Conservation (phyloP, 495 filamentous ascomycete species). For the Penicillium nucicola region DNA sequence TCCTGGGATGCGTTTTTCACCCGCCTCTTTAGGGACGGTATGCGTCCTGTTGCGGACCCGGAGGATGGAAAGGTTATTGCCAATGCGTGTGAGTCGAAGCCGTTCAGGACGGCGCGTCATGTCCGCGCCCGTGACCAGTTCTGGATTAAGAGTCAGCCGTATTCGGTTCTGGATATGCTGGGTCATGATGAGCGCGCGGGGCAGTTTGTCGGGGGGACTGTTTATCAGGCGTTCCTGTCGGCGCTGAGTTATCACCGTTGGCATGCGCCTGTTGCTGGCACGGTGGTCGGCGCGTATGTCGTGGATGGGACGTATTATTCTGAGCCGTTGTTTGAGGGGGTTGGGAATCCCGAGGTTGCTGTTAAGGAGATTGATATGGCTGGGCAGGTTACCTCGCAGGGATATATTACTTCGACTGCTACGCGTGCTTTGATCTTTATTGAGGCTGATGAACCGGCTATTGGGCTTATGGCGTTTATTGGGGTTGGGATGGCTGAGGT, state of each 20-base stretch:
- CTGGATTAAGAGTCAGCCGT: conserved; percentile 69
- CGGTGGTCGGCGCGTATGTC: conserved; percentile 51
- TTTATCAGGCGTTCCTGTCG: conserved; percentile 68
- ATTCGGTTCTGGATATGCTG: conserved; percentile 63
- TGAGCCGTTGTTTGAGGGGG: conserved; percentile 55
- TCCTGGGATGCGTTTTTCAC: conserved; percentile 82
- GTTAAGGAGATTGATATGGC: conserved; percentile 53
- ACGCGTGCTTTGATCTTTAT: conserved; percentile 67
- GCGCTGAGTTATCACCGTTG: conserved; percentile 68
- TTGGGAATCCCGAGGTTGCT: conserved; percentile 36
- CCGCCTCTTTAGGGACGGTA: conserved; percentile 48
- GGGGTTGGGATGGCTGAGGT: conserved; percentile 71
- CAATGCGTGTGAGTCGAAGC: conserved; percentile 65
- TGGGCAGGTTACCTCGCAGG: conserved; percentile 61
- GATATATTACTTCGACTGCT: conserved; percentile 55
- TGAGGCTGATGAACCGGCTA: conserved; percentile 61
- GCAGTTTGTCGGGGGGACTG: conserved; percentile 56
- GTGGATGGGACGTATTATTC: conserved; percentile 65
- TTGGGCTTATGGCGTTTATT: conserved; percentile 65
- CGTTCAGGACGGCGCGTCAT: conserved; percentile 19
- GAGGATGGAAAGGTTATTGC: conserved; percentile 47
- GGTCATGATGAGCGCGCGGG: conserved; percentile 45
- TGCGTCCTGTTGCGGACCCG: conserved; percentile 57
- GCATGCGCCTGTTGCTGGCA: conserved; percentile 63
- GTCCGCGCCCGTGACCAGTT: conserved; percentile 43